Base-by-base conservation (phyloP, 805 yeast species). In the Millerago galiae region DNA sequence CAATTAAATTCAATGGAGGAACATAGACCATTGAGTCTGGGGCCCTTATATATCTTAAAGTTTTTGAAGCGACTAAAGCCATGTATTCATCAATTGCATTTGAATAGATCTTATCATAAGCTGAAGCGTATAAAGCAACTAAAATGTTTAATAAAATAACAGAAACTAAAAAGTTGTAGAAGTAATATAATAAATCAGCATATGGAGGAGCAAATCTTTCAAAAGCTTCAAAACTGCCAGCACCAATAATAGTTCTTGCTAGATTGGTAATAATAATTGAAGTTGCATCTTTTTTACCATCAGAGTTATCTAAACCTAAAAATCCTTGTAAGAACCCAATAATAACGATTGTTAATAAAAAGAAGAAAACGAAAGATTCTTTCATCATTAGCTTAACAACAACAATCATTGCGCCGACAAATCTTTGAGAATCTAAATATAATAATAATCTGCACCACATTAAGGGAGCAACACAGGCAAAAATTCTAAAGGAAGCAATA, bases 341-440 rank as follows among this genome's bases (percentile, higher is more conserved):
- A 47, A 83, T 79, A 30, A 88, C 79, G 44, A 87, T 75, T 8
- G 73, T 65, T 42, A 88, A 67, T 50, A 88, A 65, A 35, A 85
- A 83, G 57, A 88, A 88, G 66, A 88, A 88, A 12, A 87, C 71
- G n/a, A 85, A 59, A 2, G 93, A 82, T 60, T 88, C 96, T 53
- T 82, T 79, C 86, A 88, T 81, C 87, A 88, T 83, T 44, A 81
- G 81, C 55, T 85, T 85, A 38, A 85, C 66, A 5, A 88, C 91
- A 25, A 88, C 91, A 48, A 88, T 74, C 88, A 88, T 83, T 2
- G 89, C 86, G 33, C 96, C 96, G 38, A 87, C 85, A 60, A 88
- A 87, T 52, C 75, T 74, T 50, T 80, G 79, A 10, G 90, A 83
- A 58, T 88, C 96, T 52, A 87, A 70, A 61, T 72, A 87, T 30